phyloP scores from a whole-genome alignment of 2,329 filamentous ascomycete species.

The Beauveria caledonica region DNA sequence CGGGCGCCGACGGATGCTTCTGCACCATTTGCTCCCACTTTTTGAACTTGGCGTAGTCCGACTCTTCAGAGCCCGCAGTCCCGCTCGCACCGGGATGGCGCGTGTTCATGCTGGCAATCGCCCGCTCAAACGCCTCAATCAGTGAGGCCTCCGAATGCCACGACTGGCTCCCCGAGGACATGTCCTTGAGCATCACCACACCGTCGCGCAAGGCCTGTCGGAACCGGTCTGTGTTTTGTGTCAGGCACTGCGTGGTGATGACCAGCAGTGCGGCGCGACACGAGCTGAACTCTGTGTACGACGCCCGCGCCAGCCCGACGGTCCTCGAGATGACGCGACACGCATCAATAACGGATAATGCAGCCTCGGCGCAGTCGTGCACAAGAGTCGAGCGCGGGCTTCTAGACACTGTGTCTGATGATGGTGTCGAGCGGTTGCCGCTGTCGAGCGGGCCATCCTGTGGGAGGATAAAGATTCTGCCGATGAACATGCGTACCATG shows the following conservation, averaged over 20 bases:
- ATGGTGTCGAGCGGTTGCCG: constrained; percentile 21
- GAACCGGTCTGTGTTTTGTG: constrained; percentile 30
- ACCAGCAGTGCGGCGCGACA: constrained; percentile 46
- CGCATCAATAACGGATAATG: constrained; percentile 40
- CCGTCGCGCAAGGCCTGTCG: constrained; percentile 39
- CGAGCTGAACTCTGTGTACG: constrained; percentile 48
- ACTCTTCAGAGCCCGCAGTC: constrained; percentile 28
- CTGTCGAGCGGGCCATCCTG: constrained; percentile 21
- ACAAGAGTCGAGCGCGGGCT: constrained; percentile 32
- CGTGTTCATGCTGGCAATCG: constrained; percentile 36
- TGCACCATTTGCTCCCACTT: constrained; percentile 43
- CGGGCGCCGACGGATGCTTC: constrained; percentile 26
- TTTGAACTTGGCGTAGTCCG: constrained; percentile 42
- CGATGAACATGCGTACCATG: constrained; percentile 44
- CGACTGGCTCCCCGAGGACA: constrained; percentile 44
- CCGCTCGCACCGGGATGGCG: constrained; percentile 24
- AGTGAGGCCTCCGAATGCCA: constrained; percentile 45
- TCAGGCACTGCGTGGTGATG: constrained; percentile 31
- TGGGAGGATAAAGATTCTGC: constrained; percentile 43
- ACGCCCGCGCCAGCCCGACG: constrained; percentile 45
- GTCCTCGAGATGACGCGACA: constrained; percentile 40
- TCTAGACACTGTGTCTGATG: constrained; percentile 21
- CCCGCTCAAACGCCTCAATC: constrained; percentile 43
- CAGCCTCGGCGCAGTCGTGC: constrained; percentile 43
- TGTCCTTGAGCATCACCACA: constrained; percentile 42